Base-by-base conservation (phyloP, 371 early-diverging fungal species). In the Syncephalastrum contaminatum region DNA sequence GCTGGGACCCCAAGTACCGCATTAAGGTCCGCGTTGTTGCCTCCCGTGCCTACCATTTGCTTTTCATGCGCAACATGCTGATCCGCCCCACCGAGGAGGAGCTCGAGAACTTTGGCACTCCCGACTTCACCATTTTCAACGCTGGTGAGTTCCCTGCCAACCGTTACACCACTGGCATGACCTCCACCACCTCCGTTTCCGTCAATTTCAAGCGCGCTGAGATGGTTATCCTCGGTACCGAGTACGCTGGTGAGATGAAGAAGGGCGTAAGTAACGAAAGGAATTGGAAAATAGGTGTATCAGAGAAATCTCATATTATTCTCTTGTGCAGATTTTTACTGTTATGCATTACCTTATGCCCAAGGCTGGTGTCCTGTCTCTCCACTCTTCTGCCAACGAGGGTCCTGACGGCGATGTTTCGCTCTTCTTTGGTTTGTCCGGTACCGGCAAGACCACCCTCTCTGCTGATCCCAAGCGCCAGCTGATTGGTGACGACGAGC, bases 241-340 rank as follows among this genome's bases (percentile, higher is more conserved):
- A 95, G 71, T 98, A 98, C 66, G 98, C 98, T 48, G 98, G 98
- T 59, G 98, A 98, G 81, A 98, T 98, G 98, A 98, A 97, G 83
- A 97, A 97, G 87, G 98, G 98, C 57, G 81, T 86, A 72, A 69
- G 60, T 57, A 45, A 22, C 25, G 48, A 21, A 21, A 39, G 19
- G 46, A 45, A 47, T 53, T n/a, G 44, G 15, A 25, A 20, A 3
- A 45, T 20, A 4, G 0, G 12, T 43, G 8, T n/a, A 21, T 7
- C 25, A 51, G 40, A 39, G 51, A 43, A 50, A 42, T 25, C 36
- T 30, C 43, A 40, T 12, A 19, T 48, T 13, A 27, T 18, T 48
- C 14, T 25, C 42, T 60, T 48, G n/a, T 56, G 25, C 39, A 77
- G 67, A 75, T 93, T 58, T 96, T 97, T 75, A 95, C 96, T 24